Evolutionary conservation across 2,329 filamentous ascomycete species (phyloP).

Genomic region (Bretziella fagacearum): DNA sequence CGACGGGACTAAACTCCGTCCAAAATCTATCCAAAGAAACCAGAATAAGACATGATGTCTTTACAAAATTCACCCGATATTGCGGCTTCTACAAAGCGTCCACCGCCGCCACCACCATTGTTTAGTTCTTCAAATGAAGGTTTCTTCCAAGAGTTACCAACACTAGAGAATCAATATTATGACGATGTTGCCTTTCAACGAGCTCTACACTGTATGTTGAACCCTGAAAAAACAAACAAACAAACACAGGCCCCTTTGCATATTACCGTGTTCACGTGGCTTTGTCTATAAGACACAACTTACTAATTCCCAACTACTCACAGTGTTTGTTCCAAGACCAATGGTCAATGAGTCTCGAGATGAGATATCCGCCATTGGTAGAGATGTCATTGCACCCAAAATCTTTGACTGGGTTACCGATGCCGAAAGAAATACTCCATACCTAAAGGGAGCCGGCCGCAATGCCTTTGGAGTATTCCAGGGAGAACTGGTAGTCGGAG

Average conservation of each 20-base stretch:
- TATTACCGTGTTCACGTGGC: not conserved
- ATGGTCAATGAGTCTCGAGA: slow-evolving; percentile 25
- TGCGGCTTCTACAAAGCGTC: too few species aligned
- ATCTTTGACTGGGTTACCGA: slow-evolving; percentile 44
- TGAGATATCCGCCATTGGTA: slow-evolving; percentile 31
- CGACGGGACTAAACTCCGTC: too few species aligned
- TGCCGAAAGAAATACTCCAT: slow-evolving; percentile 47
- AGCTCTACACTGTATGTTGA: slow-evolving; percentile 30
- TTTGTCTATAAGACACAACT: not conserved
- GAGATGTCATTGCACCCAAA: slow-evolving; percentile 34
- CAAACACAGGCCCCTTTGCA: not conserved
- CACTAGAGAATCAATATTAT: slow-evolving; percentile 37
- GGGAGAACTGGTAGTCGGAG: slow-evolving; percentile 42
- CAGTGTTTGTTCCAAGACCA: slow-evolving; percentile 33
- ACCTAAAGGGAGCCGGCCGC: slow-evolving; percentile 37
- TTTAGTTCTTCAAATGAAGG: slow-evolving; percentile 27
- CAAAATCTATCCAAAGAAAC: too few species aligned
- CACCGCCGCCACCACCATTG: not conserved
- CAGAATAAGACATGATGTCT: too few species aligned
- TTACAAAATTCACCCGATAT: too few species aligned
- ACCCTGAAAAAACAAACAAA: not conserved
- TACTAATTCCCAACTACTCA: slow-evolving; percentile 1
- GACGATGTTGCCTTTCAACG: slow-evolving; percentile 37
- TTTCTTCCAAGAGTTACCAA: slow-evolving; percentile 38
- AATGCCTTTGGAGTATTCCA: slow-evolving; percentile 45